Percentiles rank a stretch among this genome's conserved stretches.
These are phyloP conservation scores for Solanum ossicruentum DNA, from an alignment of 257 asterid species.

Conservation along the genomic window DNA sequence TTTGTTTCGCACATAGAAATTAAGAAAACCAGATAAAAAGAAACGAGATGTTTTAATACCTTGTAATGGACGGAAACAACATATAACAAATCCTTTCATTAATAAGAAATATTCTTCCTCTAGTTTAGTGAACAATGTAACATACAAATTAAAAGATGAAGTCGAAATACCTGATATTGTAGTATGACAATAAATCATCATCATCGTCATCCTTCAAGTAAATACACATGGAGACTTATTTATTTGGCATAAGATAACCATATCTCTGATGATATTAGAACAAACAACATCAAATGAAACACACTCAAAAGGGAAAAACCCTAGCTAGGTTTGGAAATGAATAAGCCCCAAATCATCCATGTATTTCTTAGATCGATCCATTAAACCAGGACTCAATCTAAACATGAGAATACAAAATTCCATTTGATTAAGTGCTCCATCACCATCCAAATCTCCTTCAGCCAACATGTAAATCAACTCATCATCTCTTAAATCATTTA, in stretches of 20 bases:
- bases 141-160: neutral
- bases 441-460: slow-evolving; percentile 33
- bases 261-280: neutral
- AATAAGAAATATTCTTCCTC: too few relatives aligned
- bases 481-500: slow-evolving; percentile 21
- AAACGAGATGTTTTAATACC: too few relatives aligned
- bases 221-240: neutral
- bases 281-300: neutral
- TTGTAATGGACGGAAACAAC: too few relatives aligned
- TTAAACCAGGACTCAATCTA: slow-evolving; percentile 21
- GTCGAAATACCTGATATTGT: neutral
- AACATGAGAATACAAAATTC: slow-evolving; percentile 32
- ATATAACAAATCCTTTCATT: too few relatives aligned
- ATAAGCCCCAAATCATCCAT: slow-evolving; percentile 6
- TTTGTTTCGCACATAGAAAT: too few relatives aligned
- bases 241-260: neutral
- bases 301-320: neutral
- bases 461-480: slow-evolving; percentile 22
- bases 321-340: neutral
- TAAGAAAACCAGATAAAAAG: too few relatives aligned
- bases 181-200: neutral
- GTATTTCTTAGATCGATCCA: slow-evolving; percentile 9
- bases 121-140: neutral
- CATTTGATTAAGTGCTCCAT: slow-evolving; percentile 31
- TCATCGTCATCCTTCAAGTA: neutral